Evolutionary conservation across 2,329 filamentous ascomycete species (phyloP), one percentile per base, ranked within the genome.

Genomic region (Calycina marina): DNA sequence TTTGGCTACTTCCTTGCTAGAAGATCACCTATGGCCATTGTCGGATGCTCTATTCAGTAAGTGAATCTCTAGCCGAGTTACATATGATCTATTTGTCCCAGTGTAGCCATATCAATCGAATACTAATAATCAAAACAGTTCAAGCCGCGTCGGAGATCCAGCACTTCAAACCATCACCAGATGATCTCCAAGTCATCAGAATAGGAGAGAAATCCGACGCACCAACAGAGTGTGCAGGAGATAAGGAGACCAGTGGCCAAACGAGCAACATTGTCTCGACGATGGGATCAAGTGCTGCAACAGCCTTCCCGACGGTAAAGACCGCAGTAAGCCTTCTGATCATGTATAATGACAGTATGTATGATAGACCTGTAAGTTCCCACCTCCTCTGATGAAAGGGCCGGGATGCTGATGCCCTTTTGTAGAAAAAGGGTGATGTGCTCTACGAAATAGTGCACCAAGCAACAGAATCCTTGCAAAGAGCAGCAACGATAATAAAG

Each of bases 361-460:
- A 46, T 37, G 50, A 51, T 10, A 41, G 49, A 36, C 47, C 48
- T 18, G 49, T 50, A 47, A 44, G 45, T 39, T 13, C n/a, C 20
- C 20, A 9, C 8, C 8, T 9, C 20, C 4, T 11, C 17, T n/a
- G n/a, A n/a, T n/a, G n/a, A n/a, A n/a, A n/a, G n/a, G n/a, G n/a
- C n/a, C n/a, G n/a, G n/a, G n/a, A n/a, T n/a, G n/a, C n/a, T n/a
- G n/a, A n/a, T n/a, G n/a, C n/a, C n/a, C n/a, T n/a, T 16, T 30
- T 25, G 12, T 18, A 50, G 47, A 41, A 41, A 36, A 41, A 36
- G 12, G 35, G 42, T 13, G 76, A 82, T 44, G 62, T 82, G 3
- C 76, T 77, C 4, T 77, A 82, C 50, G 74, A 75, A 47, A 90
- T 96, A 42, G 83, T 98, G 15, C 80, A 88, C 48, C 83, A 92